Evolutionary conservation across 306 rosid species (phyloP), one percentile per base, ranked within the genome.

Genomic region (Trifolium fragiferum): DNA sequence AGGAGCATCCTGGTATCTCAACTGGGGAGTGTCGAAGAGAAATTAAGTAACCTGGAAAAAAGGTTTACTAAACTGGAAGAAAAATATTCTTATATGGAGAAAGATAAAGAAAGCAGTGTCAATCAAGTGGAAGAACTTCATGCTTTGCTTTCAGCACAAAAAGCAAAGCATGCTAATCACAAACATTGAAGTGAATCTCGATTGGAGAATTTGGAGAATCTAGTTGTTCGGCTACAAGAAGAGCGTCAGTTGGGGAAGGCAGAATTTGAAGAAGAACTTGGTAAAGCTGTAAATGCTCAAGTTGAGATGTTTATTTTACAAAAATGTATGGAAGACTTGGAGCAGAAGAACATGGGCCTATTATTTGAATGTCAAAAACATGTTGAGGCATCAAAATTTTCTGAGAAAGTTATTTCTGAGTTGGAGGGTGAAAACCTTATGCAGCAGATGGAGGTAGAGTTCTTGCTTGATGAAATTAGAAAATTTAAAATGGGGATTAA

Each of bases 271-370:
- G 88, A 90, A 78, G 89, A 88, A 60, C 93, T 95, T 9, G 99
- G 89, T 54, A 92, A 82, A 80, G 93, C 99, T 51, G 92, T 92
- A 54, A 86, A 92, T 81, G 93, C 96, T 27, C 98, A 95, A 72
- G 88, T 95, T 61, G 98, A 95, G 92, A 92, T 92, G 86, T 95
- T 89, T 78, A 84, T 95, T 76, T 87, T 90, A 86, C 99, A 92
- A 85, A 90, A 84, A 85, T 92, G 90, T 80, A 65, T 92, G 59
- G 93, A 95, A 86, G 99, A 95, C 78, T 78, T 95, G 85, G 99
- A 95, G 83, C 92, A 83, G 82, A 92, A 89, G 82, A 90, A 95
- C 83, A 12, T 66, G 15, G 80, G 87, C 60, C 70, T 95, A 23
- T 54, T 84, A 76, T 14, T 81, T 65, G 96, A 90, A 84, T 81